Evolutionary conservation across 768 basidiomycete genomes (phyloP), one percentile per base, ranked within the genome.

Genomic region (Termitomyces sp.): DNA sequence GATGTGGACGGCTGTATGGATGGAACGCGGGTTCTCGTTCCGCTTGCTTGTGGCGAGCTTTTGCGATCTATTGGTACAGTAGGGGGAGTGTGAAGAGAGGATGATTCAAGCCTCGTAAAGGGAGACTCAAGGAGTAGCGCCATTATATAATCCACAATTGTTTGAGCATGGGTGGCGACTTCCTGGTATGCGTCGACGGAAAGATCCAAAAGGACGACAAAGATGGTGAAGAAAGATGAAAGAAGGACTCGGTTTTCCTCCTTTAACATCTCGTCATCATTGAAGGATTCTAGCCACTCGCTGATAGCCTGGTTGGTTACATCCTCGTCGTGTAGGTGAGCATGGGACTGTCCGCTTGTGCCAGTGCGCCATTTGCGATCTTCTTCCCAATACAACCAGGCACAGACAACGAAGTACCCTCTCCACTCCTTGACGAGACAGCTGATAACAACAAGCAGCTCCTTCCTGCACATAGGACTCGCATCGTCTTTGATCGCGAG

Each of bases 331-430:
- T 78, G 76, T 33, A 73, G 58, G 53, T 70, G 69, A 16, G 67
- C 52, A 50, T 68, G 68, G 54, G 70, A 69, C 47, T 73, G 70
- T 15, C 70, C 70, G 65, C 58, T 72, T 16, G 71, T 63, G 65
- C 78, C 67, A 55, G 74, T 63, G 67, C 80, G 74, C 83, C 88
- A 86, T 59, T 79, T 82, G 52, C 87, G 74, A 65, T 96, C 91
- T 69, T 95, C 92, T 68, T 97, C 95, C 86, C 92, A 92, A 69
- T 97, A 95, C 9, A 93, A 76, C 95, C 96, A 98, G 1, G 96
- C 95, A 61, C 96, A 97, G 41, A 95, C 86, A 50, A 96, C 92
- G 65, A 98, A 94, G 76, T 92, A 92, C 7, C 96, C 97, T 57
- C 94, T 78, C 93, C 95, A 98, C 70, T 98, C 96, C 70, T 94